A percentile compares a stretch with the other conserved stretches of the same genome.
Conservation (phyloP, 2,329 filamentous ascomycete species). For the Phoma herbarum region DNA sequence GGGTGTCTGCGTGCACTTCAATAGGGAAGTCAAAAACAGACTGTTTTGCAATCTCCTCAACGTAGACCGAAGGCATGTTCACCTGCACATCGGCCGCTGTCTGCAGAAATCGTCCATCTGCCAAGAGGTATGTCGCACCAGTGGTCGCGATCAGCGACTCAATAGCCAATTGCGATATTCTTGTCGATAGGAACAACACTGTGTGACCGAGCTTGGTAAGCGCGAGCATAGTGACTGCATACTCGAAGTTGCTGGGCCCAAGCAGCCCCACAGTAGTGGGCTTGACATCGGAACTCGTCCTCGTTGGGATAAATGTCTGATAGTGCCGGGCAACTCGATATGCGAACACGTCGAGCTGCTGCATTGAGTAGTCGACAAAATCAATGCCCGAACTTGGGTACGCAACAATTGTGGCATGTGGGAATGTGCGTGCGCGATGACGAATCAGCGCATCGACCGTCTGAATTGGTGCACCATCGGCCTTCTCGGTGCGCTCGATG, state of each 20-base stretch:
- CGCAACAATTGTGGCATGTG: slow-evolving; percentile 52
- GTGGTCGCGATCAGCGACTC: slow-evolving; percentile 52
- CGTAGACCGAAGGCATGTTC: slow-evolving; percentile 18
- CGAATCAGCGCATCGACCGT: slow-evolving; percentile 55
- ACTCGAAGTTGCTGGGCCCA: slow-evolving; percentile 64
- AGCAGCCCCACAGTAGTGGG: slow-evolving; percentile 58
- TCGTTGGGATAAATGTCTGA: slow-evolving; percentile 31
- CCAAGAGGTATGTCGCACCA: slow-evolving; percentile 33
- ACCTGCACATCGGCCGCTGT: slow-evolving; percentile 32
- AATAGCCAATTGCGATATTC: slow-evolving; percentile 62
- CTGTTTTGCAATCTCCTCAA: slow-evolving; percentile 28
- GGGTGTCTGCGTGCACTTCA: slow-evolving; percentile 38
- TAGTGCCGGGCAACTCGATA: slow-evolving; percentile 38
- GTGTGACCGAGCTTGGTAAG: slow-evolving; percentile 65
- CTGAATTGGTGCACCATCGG: slow-evolving; percentile 21
- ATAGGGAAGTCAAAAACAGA: slow-evolving; percentile 32
- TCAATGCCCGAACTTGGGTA: slow-evolving; percentile 57
- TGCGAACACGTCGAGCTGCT: slow-evolving; percentile 56
- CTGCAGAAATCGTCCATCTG: slow-evolving; percentile 45
- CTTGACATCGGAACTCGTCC: slow-evolving; percentile 23
- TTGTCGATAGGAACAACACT: slow-evolving; percentile 63
- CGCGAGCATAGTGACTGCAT: slow-evolving; percentile 63
- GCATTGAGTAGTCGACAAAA: slow-evolving; percentile 59
- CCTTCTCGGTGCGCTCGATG: slow-evolving; percentile 3
- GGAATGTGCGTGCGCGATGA: slow-evolving; percentile 47